Percentiles rank a stretch among this genome's conserved stretches.
phyloP scores from a whole-genome alignment of 2,329 filamentous ascomycete genomes.

The Pseudogymnoascus verrucosus region DNA sequence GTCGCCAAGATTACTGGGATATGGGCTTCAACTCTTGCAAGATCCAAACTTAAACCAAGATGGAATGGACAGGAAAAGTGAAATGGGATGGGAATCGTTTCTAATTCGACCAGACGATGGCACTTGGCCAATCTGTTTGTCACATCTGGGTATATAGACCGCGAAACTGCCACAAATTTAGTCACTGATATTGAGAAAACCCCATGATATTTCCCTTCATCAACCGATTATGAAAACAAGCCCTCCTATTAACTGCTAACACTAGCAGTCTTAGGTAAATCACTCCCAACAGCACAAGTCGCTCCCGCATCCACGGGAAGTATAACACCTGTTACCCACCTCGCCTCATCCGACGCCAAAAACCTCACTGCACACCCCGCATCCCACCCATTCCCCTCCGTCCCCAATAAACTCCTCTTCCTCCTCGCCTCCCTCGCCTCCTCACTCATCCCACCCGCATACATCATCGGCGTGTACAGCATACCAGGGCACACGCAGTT shows the following conservation, averaged over 20 bases:
- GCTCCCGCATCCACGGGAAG: slow-evolving; percentile 40
- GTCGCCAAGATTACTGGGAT: no score
- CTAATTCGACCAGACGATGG: background rate
- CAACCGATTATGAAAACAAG: background rate
- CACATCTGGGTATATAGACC: background rate
- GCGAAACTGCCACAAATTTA: background rate
- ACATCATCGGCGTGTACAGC: slow-evolving; percentile 46
- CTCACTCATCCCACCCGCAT: slow-evolving; percentile 30
- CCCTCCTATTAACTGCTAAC: background rate
- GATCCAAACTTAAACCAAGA: background rate
- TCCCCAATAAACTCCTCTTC: slow-evolving; percentile 43
- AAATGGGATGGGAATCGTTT: background rate
- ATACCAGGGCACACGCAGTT: slow-evolving; percentile 48
- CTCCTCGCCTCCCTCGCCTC: slow-evolving; percentile 31
- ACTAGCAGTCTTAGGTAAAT: slow-evolving; percentile 26
- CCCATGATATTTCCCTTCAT: background rate
- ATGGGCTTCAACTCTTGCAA: background rate
- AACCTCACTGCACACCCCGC: slow-evolving; percentile 42
- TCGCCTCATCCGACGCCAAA: slow-evolving; percentile 41
- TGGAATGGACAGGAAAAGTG: background rate
- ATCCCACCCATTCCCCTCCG: slow-evolving; percentile 47
- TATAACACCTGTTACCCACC: slow-evolving; percentile 43
- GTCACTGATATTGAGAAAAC: background rate
- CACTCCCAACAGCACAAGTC: slow-evolving; percentile 35
- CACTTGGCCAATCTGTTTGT: background rate